Evolutionary conservation across 768 basidiomycete genomes (phyloP).

Genomic region (Tulasnella sp.): DNA sequence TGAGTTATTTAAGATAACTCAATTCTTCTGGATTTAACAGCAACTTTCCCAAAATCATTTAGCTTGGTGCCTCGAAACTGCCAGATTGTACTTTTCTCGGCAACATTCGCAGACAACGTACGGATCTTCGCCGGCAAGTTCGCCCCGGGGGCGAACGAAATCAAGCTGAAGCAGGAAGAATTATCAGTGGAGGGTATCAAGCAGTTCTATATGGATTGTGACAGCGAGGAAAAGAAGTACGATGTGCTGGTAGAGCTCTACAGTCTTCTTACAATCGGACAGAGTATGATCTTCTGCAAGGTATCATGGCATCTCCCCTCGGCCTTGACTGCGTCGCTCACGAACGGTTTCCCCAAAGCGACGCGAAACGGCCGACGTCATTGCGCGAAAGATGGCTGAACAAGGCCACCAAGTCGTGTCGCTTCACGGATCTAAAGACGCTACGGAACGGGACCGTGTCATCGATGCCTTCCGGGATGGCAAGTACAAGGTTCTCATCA

Average conservation of each 20-base stretch:
- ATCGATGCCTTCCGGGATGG: slow-evolving; percentile 97
- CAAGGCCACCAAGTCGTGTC: slow-evolving; percentile 97
- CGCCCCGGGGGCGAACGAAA: slow-evolving; percentile 93
- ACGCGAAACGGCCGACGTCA: slow-evolving; percentile 87
- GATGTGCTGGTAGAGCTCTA: slow-evolving; percentile 91
- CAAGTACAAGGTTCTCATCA: slow-evolving; percentile 94
- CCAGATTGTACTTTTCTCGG: slow-evolving; percentile 95
- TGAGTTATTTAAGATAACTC: slow-evolving; percentile 38
- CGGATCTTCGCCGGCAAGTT: slow-evolving; percentile 88
- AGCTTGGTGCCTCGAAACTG: slow-evolving; percentile 29
- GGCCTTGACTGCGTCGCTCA: neutral
- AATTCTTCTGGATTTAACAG: neutral
- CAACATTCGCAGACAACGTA: slow-evolving; percentile 94
- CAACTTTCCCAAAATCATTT: neutral
- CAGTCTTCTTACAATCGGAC: slow-evolving; percentile 86
- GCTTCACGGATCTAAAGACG: slow-evolving; percentile 90
- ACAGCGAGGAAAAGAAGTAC: slow-evolving; percentile 86
- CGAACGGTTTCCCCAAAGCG: slow-evolving; percentile 45
- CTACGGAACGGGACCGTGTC: slow-evolving; percentile 79
- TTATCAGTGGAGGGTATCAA: slow-evolving; percentile 89
- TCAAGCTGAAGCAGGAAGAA: slow-evolving; percentile 90
- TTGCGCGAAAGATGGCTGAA: slow-evolving; percentile 80
- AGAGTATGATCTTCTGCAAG: slow-evolving; percentile 98
- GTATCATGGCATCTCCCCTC: slow-evolving; percentile 42
- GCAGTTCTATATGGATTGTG: slow-evolving; percentile 98